Conservation (phyloP, 2,329 filamentous ascomycete species). For the Xylariaceae sp. region DNA sequence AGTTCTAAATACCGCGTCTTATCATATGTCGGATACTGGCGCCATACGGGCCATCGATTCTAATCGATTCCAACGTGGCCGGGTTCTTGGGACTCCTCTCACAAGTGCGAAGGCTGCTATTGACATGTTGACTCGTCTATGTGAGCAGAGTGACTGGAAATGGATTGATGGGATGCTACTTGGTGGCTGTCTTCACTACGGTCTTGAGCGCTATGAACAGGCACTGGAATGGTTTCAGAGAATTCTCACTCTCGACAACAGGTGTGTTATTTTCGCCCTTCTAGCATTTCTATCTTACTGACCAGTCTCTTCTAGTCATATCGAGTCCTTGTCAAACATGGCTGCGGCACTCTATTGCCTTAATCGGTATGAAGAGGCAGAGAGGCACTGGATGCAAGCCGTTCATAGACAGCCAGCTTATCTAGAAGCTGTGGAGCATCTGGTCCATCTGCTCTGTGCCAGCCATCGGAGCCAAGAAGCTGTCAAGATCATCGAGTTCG, state of each 20-base stretch:
- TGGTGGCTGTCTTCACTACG: slow-evolving; percentile 87
- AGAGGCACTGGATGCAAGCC: slow-evolving; percentile 79
- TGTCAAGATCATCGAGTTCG: slow-evolving; percentile 76
- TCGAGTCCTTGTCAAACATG: slow-evolving; percentile 90
- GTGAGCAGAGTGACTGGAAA: slow-evolving; percentile 73
- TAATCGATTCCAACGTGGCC: slow-evolving; percentile 20
- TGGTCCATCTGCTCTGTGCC: slow-evolving; percentile 79
- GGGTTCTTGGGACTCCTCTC: slow-evolving; percentile 37
- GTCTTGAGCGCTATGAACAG: slow-evolving; percentile 75
- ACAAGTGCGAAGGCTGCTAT: slow-evolving; percentile 61
- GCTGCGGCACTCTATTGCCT: slow-evolving; percentile 84
- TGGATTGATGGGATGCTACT: slow-evolving; percentile 94
- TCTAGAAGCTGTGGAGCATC: slow-evolving; percentile 90
- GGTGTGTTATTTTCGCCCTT: slow-evolving; percentile 37
- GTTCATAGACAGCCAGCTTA: slow-evolving; percentile 78
- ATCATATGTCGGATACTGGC: slow-evolving; percentile 24
- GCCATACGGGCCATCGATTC: slow-evolving; percentile 17
- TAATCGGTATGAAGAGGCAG: slow-evolving; percentile 74
- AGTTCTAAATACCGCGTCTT: slow-evolving; percentile 19
- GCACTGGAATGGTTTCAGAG: slow-evolving; percentile 69
- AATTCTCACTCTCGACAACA: slow-evolving; percentile 50
- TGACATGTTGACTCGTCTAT: slow-evolving; percentile 66
- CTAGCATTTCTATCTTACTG: neutral
- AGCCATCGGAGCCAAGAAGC: slow-evolving; percentile 79
- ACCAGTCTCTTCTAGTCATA: slow-evolving; percentile 52